phyloP scores from a whole-genome alignment of 192 early-diverging fungal species.

The Backusella luteola region DNA sequence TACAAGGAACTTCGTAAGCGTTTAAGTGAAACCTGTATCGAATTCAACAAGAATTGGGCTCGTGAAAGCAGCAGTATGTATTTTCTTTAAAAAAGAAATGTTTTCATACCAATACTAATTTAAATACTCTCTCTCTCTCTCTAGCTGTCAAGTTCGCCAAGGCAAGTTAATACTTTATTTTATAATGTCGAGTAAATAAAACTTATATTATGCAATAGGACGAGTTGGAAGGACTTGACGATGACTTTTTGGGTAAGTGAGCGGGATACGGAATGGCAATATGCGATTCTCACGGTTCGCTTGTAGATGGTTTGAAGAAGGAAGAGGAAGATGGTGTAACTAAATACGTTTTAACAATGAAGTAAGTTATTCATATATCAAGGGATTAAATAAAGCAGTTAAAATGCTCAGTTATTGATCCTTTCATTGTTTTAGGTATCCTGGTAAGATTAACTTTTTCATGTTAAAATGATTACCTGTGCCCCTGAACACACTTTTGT shows the following conservation, averaged over 20 bases:
- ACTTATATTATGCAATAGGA: slow-evolving; percentile 23
- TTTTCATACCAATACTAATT: slow-evolving; percentile 20
- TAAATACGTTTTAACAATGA: slow-evolving; percentile 69
- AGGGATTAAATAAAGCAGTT: not conserved
- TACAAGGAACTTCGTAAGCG: slow-evolving; percentile 65
- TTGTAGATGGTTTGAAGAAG: slow-evolving; percentile 47
- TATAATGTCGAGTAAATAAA: not conserved
- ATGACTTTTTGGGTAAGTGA: slow-evolving; percentile 57
- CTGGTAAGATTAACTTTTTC: slow-evolving; percentile 3
- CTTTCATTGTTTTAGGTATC: slow-evolving; percentile 6
- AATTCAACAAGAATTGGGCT: slow-evolving; percentile 70
- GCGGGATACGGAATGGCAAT: not conserved
- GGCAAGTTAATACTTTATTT: not conserved
- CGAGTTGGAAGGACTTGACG: slow-evolving; percentile 73
- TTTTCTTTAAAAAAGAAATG: slow-evolving; percentile 30
- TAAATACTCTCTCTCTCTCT: not conserved
- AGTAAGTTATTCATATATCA: slow-evolving; percentile 49
- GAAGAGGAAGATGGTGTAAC: slow-evolving; percentile 57
- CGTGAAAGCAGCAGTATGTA: slow-evolving; percentile 58
- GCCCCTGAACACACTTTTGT: not conserved
- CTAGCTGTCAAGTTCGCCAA: slow-evolving; percentile 51
- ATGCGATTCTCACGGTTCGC: not conserved
- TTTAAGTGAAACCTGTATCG: slow-evolving; percentile 65
- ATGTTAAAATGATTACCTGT: not conserved
- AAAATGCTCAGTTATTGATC: not conserved